Base-by-base conservation (phyloP, 768 basidiomycete genomes). In the Agrocybe pediades region DNA sequence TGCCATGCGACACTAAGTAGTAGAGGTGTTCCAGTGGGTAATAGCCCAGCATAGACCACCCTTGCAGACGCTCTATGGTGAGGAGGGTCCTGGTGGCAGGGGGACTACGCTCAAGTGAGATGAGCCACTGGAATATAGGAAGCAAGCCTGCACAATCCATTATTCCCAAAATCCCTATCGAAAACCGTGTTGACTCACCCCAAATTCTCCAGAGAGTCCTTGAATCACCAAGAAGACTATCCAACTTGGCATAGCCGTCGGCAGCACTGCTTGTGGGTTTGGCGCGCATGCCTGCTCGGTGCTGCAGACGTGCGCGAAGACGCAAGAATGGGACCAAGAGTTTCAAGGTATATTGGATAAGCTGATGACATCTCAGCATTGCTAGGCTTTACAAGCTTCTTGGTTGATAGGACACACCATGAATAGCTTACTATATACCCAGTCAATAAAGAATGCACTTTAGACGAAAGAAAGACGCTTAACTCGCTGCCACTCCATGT, bases 401-500 rank as follows among this genome's bases (percentile, higher is more conserved):
- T n/a, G n/a, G n/a, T n/a, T n/a, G n/a, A n/a, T n/a, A n/a, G n/a
- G 21, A 25, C 71, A 54, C 27, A 90, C 87, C 82, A 84, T 82
- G 67, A 92, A 90, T 26, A 90, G 65, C 67, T 92, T 92, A 71
- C 90, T 92, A 59, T 21, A 64, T 36, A 27, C 20, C 27, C 16
- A 50, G 24, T 23, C 43, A 43, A 13, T 20, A 1, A 46, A 41
- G 15, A 33, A 17, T 13, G 41, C 43, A 47, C 15, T 9, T n/a
- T 36, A 7, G 21, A 46, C 52, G 41, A 49, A 46, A 45, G 43
- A 58, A 23, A 55, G 25, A 57, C 57, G 84, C 84, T 68, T 74
- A 75, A 92, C 91, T 94, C 92, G 82, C 83, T 90, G 23, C 91
- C 91, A 66, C 84, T 87, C 88, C 89, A 92, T 62, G 90, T 90